Evolutionary conservation across 495 filamentous ascomycete species (phyloP), one percentile per base, ranked within the genome.

Genomic region (Podospora anserina): DNA sequence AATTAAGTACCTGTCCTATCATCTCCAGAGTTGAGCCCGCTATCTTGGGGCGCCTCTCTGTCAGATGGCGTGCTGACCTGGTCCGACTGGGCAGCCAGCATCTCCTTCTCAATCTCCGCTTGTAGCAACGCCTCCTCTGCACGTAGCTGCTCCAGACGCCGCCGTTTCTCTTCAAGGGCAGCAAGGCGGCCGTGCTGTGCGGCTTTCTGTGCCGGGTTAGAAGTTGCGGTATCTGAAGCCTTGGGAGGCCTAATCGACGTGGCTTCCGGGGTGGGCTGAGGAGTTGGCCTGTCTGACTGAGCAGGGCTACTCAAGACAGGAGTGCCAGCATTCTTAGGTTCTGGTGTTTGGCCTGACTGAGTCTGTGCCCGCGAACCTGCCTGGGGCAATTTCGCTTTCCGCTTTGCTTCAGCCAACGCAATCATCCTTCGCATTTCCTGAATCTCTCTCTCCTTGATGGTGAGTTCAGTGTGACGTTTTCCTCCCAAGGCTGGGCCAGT

Each of bases 401-500:
- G 80, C 67, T 84, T 86, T 39, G 90, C 85, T 76, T 96, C 91
- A 49, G 88, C 84, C 72, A 92, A 89, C 18, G 89, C 90, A 75
- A 97, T 94, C 66, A 84, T 89, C 75, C 85, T 85, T 70, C 87
- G 91, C 82, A 94, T 87, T 54, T 84, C 84, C 75, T 91, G 86
- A 62, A 97, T 94, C 68, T 89, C 86, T 68, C 86, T 82, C 66
- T 91, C 85, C 72, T 89, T 90, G 26, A 81, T 69, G 62, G 86
- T 83, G 9, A 97, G 82, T 60, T 89, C 84, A 39, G 88, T 87
- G 61, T 79, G 78, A 30, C 67, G 64, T 39, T 59, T 67, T 53
- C 61, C 71, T 30, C 55, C 66, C 61, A 68, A 69, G 13, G 63
- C 57, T 23, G 66, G 66, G 53, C 66, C 53, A 4, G 49, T 64